phyloP scores from a whole-genome alignment of 148 eudicot species.

The Diospyros lotus region DNA sequence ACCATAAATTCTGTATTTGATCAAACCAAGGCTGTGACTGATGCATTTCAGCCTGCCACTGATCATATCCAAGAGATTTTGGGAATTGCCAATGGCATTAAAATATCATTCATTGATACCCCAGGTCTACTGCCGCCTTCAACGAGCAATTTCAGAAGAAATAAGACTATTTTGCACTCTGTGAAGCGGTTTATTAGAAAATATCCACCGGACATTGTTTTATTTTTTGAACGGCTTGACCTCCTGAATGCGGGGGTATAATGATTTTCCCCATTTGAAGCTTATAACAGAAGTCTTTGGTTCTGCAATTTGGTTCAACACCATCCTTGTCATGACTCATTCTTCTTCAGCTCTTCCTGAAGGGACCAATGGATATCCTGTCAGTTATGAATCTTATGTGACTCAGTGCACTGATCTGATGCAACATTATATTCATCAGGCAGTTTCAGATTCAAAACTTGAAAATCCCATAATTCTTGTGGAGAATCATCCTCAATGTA shows the following conservation, averaged over 20 bases:
- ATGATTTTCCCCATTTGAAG: constrained; percentile 78
- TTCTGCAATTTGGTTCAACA: constrained; percentile 88
- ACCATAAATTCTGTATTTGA: constrained; percentile 89
- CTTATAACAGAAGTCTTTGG: constrained; percentile 82
- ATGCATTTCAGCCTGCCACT: constrained; percentile 84
- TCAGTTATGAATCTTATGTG: constrained; percentile 73
- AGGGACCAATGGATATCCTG: constrained; percentile 68
- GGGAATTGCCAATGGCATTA: constrained; percentile 70
- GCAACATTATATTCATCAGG: constrained; percentile 70
- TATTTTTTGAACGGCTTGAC: constrained; percentile 89
- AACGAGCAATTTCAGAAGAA: constrained; percentile 45
- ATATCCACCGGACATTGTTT: constrained; percentile 79
- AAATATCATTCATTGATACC: constrained; percentile 76
- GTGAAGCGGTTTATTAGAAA: constrained; percentile 60
- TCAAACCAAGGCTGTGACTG: constrained; percentile 57
- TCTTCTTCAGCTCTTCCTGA: constrained; percentile 77
- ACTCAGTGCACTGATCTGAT: constrained; percentile 58
- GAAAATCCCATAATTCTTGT: constrained; percentile 85
- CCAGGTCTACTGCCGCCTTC: constrained; percentile 84
- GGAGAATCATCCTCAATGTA: constrained; percentile 79
- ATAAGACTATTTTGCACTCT: constrained; percentile 62
- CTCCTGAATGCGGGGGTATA: constrained; percentile 53
- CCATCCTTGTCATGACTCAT: constrained; percentile 87
- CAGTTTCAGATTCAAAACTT: constrained; percentile 68
- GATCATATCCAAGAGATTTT: constrained; percentile 62